Evolutionary conservation across 1,284 basidiomycete species (phyloP).

Genomic region (Sporisorium exsertum): DNA sequence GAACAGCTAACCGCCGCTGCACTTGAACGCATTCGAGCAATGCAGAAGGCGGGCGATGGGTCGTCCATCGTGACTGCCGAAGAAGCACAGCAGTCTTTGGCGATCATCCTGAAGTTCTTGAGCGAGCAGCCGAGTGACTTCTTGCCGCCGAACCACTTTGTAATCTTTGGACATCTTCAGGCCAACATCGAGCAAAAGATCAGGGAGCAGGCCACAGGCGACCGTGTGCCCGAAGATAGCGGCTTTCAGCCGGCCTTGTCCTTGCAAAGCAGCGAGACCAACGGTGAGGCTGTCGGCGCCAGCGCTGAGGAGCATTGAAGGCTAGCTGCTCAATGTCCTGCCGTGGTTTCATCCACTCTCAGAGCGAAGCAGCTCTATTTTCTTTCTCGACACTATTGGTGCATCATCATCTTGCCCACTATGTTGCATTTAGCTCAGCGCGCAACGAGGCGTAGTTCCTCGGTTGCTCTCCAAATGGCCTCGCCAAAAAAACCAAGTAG

Average conservation of each 20-base stretch:
- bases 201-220: slow-evolving; percentile 8
- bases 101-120: slow-evolving; percentile 41
- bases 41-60: slow-evolving; percentile 19
- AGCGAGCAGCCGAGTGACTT: slow-evolving; percentile 47
- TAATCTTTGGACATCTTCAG: slow-evolving; percentile 41
- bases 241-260: slow-evolving; percentile 2
- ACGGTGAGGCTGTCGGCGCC: background rate
- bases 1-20: slow-evolving; percentile 22
- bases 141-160: slow-evolving; percentile 33
- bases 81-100: slow-evolving; percentile 40
- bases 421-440: background rate
- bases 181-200: slow-evolving; percentile 49
- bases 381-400: background rate
- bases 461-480: slow-evolving; percentile 21
- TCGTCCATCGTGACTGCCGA: slow-evolving; percentile 33
- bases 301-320: slow-evolving; percentile 7
- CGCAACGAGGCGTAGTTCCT: background rate
- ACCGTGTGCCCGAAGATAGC: background rate
- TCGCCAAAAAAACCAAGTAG: slow-evolving; percentile 6
- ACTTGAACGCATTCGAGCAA: slow-evolving; percentile 22
- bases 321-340: background rate
- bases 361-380: background rate
- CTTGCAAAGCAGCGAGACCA: slow-evolving; percentile 1
- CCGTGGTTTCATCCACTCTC: too few species aligned
- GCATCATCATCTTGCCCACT: background rate